Evolutionary conservation across 257 asterid genomes (phyloP).

Genomic region (Forsythia suspensa): DNA sequence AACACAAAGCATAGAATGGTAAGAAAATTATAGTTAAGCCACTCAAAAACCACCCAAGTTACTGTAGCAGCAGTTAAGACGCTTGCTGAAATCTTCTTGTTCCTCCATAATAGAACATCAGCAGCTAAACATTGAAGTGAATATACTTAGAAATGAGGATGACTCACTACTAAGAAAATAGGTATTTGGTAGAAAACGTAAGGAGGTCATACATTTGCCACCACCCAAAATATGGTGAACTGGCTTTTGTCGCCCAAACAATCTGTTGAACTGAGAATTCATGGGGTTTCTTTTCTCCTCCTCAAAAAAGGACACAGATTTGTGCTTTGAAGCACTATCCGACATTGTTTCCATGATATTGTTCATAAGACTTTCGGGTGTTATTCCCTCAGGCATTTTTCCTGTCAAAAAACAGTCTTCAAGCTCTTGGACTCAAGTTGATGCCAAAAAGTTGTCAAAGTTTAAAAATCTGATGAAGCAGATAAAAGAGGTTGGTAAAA

Average conservation of each 20-base stretch:
- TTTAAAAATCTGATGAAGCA: background rate
- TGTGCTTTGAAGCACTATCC: slow-evolving; percentile 60
- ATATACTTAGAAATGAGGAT: background rate
- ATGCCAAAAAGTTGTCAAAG: background rate
- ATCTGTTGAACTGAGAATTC: slow-evolving; percentile 43
- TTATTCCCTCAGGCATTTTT: slow-evolving; percentile 74
- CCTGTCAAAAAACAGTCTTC: slow-evolving; percentile 5
- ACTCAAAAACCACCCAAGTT: slow-evolving; percentile 79
- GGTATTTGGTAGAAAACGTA: background rate
- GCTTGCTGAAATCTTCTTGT: slow-evolving; percentile 82
- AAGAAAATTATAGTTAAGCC: slow-evolving; percentile 81
- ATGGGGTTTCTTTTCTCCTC: slow-evolving; percentile 46
- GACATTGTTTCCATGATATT: slow-evolving; percentile 62
- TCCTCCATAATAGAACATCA: slow-evolving; percentile 82
- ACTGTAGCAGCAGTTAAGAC: slow-evolving; percentile 59
- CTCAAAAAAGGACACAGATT: slow-evolving; percentile 48
- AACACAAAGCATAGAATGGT: slow-evolving; percentile 60
- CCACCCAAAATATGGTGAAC: slow-evolving; percentile 81
- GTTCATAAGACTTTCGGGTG: slow-evolving; percentile 61
- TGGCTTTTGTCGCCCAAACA: slow-evolving; percentile 87
- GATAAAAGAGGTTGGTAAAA: background rate
- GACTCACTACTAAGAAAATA: background rate
- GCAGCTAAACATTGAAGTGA: slow-evolving; percentile 57
- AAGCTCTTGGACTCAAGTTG: background rate
- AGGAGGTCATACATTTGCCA: slow-evolving; percentile 61